Evolutionary conservation across 2,329 filamentous ascomycete species (phyloP), one percentile per base, ranked within the genome.

Genomic region (Xylaria sp.): DNA sequence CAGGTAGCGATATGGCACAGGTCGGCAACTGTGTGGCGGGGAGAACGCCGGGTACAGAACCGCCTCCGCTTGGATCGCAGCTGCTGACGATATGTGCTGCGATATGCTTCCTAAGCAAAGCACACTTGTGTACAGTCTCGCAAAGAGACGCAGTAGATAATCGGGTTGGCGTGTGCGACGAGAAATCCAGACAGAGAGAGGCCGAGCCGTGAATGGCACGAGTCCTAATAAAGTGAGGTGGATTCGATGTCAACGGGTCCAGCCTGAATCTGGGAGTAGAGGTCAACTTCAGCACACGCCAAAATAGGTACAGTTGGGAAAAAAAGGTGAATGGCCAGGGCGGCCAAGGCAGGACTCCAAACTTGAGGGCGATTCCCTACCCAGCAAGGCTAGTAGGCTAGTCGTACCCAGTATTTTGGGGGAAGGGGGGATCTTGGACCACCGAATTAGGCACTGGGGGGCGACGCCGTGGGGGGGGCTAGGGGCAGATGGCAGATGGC

Each of bases 241-340:
- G 69, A 55, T 66, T 65, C 64, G 61, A 61, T 50, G 70, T 61
- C 67, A 72, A 73, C 71, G 72, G 72, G 71, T 66, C 64, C 67
- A 70, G 69, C 69, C 69, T 70, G 69, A 57, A 63, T 59, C 70
- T 72, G 71, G 66, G 72, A 73, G 69, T 72, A 70, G 71, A 73
- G 71, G 67, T 71, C 70, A 71, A 67, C 70, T 61, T 69, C 65
- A 70, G 67, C 63, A 65, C 63, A 66, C 68, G 68, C 65, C 71
- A 73, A 71, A 75, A 71, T 71, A 69, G 69, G 67, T 64, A 70
- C 69, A 64, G 63, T 65, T 51, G 51, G 63, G 65, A 57, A 64
- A 65, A 66, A 68, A 70, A 68, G 62, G 57, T 70, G 59, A 66
- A 65, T 64, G 70, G 63, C 37, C 65, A 63, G 67, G 64, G 63